Conservation (phyloP, 1,284 basidiomycete genomes). For the Fomes fomentarius region DNA sequence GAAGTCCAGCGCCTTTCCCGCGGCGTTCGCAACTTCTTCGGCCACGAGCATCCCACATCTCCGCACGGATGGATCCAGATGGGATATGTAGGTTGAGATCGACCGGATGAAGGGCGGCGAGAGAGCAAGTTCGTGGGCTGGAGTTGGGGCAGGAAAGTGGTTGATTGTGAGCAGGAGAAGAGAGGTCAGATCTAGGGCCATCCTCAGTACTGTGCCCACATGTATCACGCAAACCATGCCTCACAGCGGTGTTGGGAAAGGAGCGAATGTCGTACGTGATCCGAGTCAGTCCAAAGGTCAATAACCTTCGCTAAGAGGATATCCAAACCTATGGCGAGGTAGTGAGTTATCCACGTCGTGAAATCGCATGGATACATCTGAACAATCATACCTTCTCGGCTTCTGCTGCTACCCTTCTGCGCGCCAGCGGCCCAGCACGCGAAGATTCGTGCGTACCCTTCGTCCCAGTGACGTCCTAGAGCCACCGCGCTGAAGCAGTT, state of each 20-base stretch:
- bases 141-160: slow-evolving; percentile 51
- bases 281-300: slow-evolving; percentile 66
- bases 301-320: slow-evolving; percentile 51
- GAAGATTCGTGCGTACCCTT: slow-evolving; percentile 61
- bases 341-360: background rate
- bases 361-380: background rate
- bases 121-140: slow-evolving; percentile 46
- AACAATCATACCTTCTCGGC: slow-evolving; percentile 41
- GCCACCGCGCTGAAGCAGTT: slow-evolving; percentile 53
- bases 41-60: slow-evolving; percentile 94
- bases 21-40: slow-evolving; percentile 70
- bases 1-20: slow-evolving; percentile 76
- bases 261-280: slow-evolving; percentile 76
- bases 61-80: slow-evolving; percentile 78
- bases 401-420: slow-evolving; percentile 30
- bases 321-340: slow-evolving; percentile 44
- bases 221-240: slow-evolving; percentile 25
- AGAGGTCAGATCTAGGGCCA: slow-evolving; percentile 62
- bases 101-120: slow-evolving; percentile 73
- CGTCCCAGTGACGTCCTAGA: slow-evolving; percentile 58
- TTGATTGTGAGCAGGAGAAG: slow-evolving; percentile 68
- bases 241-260: slow-evolving; percentile 69
- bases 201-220: slow-evolving; percentile 2
- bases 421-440: slow-evolving; percentile 63
- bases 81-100: slow-evolving; percentile 78